phyloP scores from a whole-genome alignment of 192 early-diverging fungal genomes.

The Phlyctochytrium arcticum region DNA sequence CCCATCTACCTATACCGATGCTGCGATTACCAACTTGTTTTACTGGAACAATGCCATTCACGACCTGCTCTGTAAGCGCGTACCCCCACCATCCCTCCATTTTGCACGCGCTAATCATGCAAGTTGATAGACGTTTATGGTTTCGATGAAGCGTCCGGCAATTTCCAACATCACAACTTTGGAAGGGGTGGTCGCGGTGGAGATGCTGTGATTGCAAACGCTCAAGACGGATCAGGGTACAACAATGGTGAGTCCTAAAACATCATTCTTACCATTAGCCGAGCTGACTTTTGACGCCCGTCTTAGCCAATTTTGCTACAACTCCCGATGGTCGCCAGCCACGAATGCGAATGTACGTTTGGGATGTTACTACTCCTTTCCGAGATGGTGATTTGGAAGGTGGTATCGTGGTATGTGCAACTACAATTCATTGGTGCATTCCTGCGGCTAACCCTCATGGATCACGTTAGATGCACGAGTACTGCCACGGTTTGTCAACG shows the following conservation, averaged over 20 bases:
- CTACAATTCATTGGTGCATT: too few species aligned
- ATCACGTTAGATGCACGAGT: conserved; percentile 89
- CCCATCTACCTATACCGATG: conserved; percentile 71
- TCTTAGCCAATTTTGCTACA: conserved; percentile 85
- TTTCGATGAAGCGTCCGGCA: conserved; percentile 85
- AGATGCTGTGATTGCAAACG: conserved; percentile 89
- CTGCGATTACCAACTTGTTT: conserved; percentile 81
- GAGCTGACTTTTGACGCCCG: too few species aligned
- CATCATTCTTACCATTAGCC: too few species aligned
- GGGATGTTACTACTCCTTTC: conserved; percentile 67
- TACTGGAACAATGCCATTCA: conserved; percentile 92
- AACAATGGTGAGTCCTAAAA: conserved; percentile 56
- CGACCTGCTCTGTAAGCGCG: conserved; percentile 67
- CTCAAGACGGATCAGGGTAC: conserved; percentile 85
- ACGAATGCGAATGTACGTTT: conserved; percentile 94
- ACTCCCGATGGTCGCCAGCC: conserved; percentile 88
- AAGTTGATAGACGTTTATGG: conserved; percentile 76
- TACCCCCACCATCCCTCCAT: neutral
- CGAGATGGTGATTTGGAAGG: conserved; percentile 88
- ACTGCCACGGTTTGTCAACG: conserved; percentile 87
- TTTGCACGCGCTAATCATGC: neutral
- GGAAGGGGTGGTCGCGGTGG: conserved; percentile 69
- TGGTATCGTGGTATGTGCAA: conserved; percentile 62
- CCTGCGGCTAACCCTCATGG: too few species aligned
- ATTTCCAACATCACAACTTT: conserved; percentile 91